Evolutionary conservation across 768 basidiomycete genomes (phyloP).

Genomic region (Gelatoporia subvermispora): DNA sequence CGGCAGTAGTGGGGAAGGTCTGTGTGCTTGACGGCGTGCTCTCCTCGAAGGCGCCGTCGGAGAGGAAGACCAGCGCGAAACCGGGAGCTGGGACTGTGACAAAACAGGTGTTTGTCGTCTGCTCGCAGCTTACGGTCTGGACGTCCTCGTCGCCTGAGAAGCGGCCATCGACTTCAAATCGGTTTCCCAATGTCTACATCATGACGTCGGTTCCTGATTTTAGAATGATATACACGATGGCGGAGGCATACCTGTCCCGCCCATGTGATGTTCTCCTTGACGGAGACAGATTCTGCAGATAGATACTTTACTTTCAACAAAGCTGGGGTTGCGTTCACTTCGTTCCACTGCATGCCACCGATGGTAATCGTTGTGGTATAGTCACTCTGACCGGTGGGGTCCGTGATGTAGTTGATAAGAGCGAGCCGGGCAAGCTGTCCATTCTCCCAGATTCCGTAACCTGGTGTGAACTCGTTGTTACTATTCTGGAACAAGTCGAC

Average conservation of each 20-base stretch:
- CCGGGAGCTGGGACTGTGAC: slow-evolving; percentile 65
- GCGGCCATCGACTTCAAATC: slow-evolving; percentile 64
- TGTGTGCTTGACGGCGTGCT: slow-evolving; percentile 34
- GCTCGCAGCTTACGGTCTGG: slow-evolving; percentile 56
- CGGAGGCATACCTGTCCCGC: slow-evolving; percentile 49
- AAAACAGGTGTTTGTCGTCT: slow-evolving; percentile 45
- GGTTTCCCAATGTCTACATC: slow-evolving; percentile 52
- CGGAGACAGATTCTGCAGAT: slow-evolving; percentile 31
- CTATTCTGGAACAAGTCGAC: slow-evolving; percentile 33
- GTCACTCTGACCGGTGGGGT: slow-evolving; percentile 34
- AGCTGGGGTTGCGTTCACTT: slow-evolving; percentile 18
- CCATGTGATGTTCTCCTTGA: slow-evolving; percentile 44
- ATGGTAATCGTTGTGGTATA: slow-evolving; percentile 33
- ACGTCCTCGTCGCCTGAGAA: slow-evolving; percentile 51
- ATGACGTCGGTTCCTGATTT: slow-evolving; percentile 9
- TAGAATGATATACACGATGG: neutral
- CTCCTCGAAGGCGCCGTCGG: slow-evolving; percentile 33
- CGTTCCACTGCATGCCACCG: slow-evolving; percentile 19
- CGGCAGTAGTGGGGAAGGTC: slow-evolving; percentile 52
- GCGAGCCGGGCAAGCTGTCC: slow-evolving; percentile 36
- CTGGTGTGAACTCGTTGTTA: slow-evolving; percentile 34
- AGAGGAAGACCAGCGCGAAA: slow-evolving; percentile 72
- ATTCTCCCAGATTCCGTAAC: slow-evolving; percentile 46
- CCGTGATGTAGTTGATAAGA: slow-evolving; percentile 45
- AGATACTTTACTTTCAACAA: slow-evolving; percentile 32